Evolutionary conservation across 2,329 filamentous ascomycete species (phyloP), one percentile per base, ranked within the genome.

Genomic region (Pezicula rhizophila): DNA sequence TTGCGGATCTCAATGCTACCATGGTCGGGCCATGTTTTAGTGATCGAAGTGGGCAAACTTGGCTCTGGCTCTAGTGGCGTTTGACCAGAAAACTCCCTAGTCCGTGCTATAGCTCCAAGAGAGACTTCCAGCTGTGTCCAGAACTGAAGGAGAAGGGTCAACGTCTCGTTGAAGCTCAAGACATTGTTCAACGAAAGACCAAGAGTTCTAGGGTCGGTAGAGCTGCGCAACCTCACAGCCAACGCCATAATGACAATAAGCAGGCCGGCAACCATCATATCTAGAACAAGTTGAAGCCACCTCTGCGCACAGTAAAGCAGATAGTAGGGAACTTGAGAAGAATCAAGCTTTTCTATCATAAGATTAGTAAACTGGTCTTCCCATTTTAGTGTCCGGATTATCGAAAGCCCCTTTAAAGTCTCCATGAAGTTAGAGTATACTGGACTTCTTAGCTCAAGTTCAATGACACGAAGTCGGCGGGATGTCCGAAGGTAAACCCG

Each of bases 51-150:
- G 41, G 31, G 17, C 4, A 23, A 8, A 15, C 14, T 15, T 10
- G 17, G 20, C 8, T 12, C 20, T 2, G 66, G 61, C 52, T 77
- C 72, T 2, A 51, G 58, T 10, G 63, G 62, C 44, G 59, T 60
- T 45, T 78, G 67, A 56, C 66, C 64, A 1, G 67, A 69, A 52
- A 79, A 80, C n/a, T 70, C 68, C 58, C 74, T 76, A 53, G 80
- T 69, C 23, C 79, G 70, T 6, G 72, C 67, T 8, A 82, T 70
- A 11, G 77, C 77, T 8, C 78, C 78, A 42, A 82, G 72, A 39
- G 72, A 71, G 0, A 77, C 80, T 54, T 82, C 78, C 11, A 82
- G 64, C 40, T 70, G 69, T 0, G 78, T 79, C 77, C 77, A 82
- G 41, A 68, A 70, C 14, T 64, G 67, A 10, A 59, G 45, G 1